A percentile compares a stretch with the other conserved stretches of the same genome.
These are phyloP conservation scores for Cyclotella cryptica DNA, from an alignment of 108 stramenopile species.

Conservation along the genomic window DNA sequence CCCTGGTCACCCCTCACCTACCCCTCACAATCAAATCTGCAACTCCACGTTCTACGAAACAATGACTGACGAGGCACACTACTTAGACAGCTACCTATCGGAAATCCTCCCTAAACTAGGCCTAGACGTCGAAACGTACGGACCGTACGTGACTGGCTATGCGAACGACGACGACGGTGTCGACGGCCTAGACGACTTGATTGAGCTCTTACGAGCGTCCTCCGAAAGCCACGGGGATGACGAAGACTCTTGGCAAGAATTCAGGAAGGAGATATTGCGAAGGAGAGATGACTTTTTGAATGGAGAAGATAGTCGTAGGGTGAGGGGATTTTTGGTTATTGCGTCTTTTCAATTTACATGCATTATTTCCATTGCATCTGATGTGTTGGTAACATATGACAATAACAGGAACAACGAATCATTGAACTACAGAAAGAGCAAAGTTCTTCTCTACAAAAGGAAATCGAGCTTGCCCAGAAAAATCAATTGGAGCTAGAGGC, in stretches of 20 bases:
- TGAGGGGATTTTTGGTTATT: slow-evolving; percentile 11
- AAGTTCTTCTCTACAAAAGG: slow-evolving; percentile 57
- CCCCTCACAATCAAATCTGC: too few species aligned
- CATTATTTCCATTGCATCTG: background rate
- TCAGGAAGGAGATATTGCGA: slow-evolving; percentile 58
- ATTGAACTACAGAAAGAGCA: slow-evolving; percentile 45
- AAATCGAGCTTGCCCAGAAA: slow-evolving; percentile 60
- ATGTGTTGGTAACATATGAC: background rate
- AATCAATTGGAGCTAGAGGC: slow-evolving; percentile 54
- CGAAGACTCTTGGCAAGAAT: slow-evolving; percentile 63
- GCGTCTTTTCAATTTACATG: background rate
- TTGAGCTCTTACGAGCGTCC: slow-evolving; percentile 77
- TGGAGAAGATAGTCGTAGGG: slow-evolving; percentile 42
- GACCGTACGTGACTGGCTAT: slow-evolving; percentile 66
- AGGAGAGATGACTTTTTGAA: slow-evolving; percentile 27
- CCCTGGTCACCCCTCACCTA: too few species aligned
- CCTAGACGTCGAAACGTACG: slow-evolving; percentile 80
- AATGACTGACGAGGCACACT: slow-evolving; percentile 54
- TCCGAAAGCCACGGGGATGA: slow-evolving; percentile 64
- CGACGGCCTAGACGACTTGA: slow-evolving; percentile 56
- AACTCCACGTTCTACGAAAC: too few species aligned
- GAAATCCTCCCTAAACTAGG: slow-evolving; percentile 68
- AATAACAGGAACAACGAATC: slow-evolving; percentile 25
- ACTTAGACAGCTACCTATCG: slow-evolving; percentile 56
- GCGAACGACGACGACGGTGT: slow-evolving; percentile 53